phyloP scores from a whole-genome alignment of 305 asterid species.

The Fraxinus platypoda region DNA sequence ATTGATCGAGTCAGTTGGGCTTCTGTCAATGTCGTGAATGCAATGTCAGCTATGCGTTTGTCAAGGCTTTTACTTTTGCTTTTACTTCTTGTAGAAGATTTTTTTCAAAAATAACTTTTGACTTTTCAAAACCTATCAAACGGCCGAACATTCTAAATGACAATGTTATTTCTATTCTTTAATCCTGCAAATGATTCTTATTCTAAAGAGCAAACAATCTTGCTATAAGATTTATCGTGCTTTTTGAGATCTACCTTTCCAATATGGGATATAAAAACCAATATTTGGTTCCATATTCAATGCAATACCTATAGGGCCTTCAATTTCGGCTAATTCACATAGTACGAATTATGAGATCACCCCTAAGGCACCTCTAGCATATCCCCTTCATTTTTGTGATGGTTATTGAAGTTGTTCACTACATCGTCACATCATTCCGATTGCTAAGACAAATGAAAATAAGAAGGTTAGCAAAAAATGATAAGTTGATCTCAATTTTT shows the following conservation, averaged over 20 bases:
- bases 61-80: background rate
- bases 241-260: background rate
- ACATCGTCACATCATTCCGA: background rate
- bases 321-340: background rate
- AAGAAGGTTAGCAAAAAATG: background rate
- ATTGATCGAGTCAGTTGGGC: background rate
- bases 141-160: background rate
- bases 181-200: conserved; percentile 1
- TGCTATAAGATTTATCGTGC: too few relatives aligned
- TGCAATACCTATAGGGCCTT: background rate
- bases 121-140: background rate
- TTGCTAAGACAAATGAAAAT: background rate
- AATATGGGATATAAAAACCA: background rate
- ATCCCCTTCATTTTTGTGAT: background rate
- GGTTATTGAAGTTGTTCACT: background rate
- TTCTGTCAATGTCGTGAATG: background rate
- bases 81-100: background rate
- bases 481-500: background rate
- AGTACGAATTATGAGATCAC: background rate
- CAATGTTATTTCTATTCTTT: conserved; percentile 5
- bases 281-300: background rate
- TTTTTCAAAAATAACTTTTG: too few relatives aligned
- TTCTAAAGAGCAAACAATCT: background rate
- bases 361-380: background rate
- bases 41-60: background rate